Base-by-base conservation (phyloP, 352 stramenopile species). In the Pythium brachiatum region DNA sequence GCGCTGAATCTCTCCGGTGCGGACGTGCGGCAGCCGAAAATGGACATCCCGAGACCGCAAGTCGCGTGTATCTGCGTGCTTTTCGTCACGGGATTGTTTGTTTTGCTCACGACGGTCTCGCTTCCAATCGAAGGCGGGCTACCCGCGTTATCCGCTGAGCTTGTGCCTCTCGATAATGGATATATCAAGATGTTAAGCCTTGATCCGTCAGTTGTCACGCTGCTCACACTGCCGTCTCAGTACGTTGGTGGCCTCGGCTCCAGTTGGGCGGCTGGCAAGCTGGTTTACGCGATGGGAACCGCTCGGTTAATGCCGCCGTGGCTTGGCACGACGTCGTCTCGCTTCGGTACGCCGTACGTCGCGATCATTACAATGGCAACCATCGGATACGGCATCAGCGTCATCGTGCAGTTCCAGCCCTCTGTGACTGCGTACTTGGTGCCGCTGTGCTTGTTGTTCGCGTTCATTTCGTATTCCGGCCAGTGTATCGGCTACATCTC, bases 401-500 rank as follows among this genome's bases (percentile, higher is more conserved):
- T 74, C 16, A 8, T 55, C 5, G 60, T 64, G 0, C 36, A 52
- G 27, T 64, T 47, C 20, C 2, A 27, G 31, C 36, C 44, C 7
- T 21, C 53, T 7, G 5, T 44, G 6, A 34, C 44, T 5, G n/a
- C 2, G 1, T 53, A 68, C 41, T 9, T 74, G 20, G 57, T 74
- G 26, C 60, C 53, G 16, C 41, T 63, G 15, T 71, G 57, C 21
- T 25, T 71, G 8, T n/a, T 71, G 11, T 62, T 60, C n/a, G 68
- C 50, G 8, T 71, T 66, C 38, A 46, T 23, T 2, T 57, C 62
- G 18, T 74, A 71, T 57, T 20, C 50, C 0, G 65, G 60, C 16
- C 68, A 72, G 57, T 70, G 61, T 32, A 38, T 53, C 3, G 60
- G 60, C 27, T 73, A 69, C 57, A 55, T 73, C 47, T 61, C 36